These are phyloP conservation scores for Glutinoglossum americanum DNA, from an alignment of 495 filamentous ascomycete species.

Conservation along the genomic window DNA sequence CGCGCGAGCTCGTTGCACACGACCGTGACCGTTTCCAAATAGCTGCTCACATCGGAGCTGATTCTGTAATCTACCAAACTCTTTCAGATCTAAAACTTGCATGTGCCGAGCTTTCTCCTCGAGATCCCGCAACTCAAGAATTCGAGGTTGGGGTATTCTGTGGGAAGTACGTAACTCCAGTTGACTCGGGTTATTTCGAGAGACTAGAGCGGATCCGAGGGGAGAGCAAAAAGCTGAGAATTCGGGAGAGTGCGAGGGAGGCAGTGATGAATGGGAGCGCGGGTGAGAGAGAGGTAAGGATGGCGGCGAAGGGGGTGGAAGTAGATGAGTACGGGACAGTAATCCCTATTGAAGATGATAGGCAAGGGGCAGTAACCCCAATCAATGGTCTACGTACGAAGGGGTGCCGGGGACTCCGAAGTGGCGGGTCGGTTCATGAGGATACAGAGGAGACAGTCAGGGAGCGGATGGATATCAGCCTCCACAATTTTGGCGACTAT, in stretches of 20 bases:
- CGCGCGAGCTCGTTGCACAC: conserved; percentile 66
- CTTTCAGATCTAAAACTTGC: conserved; percentile 65
- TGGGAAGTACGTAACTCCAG: conserved; percentile 70
- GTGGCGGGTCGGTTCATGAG: not conserved
- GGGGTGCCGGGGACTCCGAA: not conserved
- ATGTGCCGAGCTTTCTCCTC: conserved; percentile 47
- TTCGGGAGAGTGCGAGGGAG: conserved; percentile 43
- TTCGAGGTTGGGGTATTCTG: conserved; percentile 98
- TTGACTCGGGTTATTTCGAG: conserved; percentile 66
- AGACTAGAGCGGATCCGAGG: conserved; percentile 60
- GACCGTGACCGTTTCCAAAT: conserved; percentile 45
- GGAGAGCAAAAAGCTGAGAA: conserved; percentile 49
- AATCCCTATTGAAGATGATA: conserved; percentile 18
- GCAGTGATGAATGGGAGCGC: conserved; percentile 45
- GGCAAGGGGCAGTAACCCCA: not conserved
- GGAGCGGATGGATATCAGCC: conserved; percentile 37
- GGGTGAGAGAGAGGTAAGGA: conserved; percentile 34
- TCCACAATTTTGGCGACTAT: conserved; percentile 36
- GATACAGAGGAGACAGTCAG: conserved; percentile 19
- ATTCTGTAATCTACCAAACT: conserved; percentile 76
- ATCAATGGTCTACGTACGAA: conserved; percentile 1
- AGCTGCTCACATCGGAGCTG: conserved; percentile 69
- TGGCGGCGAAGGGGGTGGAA: conserved; percentile 39
- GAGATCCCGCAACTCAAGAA: conserved; percentile 27
- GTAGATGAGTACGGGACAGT: conserved; percentile 34